A percentile compares a stretch with the other conserved stretches of the same genome.
phyloP scores from a whole-genome alignment of 805 yeast genomes.

The Allodekkera sacchari region DNA sequence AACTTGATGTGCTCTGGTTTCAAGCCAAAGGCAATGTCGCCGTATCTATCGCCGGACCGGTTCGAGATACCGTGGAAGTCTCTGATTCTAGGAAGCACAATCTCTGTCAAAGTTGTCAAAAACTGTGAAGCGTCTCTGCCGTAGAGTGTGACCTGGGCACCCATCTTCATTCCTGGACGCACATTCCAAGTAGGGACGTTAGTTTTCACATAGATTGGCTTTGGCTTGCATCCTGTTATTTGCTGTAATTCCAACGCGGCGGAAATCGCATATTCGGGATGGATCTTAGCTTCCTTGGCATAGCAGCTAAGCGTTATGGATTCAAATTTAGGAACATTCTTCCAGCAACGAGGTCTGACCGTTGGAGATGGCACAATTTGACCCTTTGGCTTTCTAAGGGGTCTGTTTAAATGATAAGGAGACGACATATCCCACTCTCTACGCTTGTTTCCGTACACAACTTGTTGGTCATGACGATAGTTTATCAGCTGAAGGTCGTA shows the following conservation, averaged over 20 bases:
- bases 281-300: conserved; percentile 61
- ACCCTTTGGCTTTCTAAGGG: conserved; percentile 68
- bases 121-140: conserved; percentile 87
- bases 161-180: conserved; percentile 84
- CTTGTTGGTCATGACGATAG: conserved; percentile 57
- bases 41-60: conserved; percentile 74
- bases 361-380: conserved; percentile 67
- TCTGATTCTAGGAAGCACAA: conserved; percentile 89
- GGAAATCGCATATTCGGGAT: conserved; percentile 64
- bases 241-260: conserved; percentile 81
- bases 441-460: conserved; percentile 55
- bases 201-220: conserved; percentile 60
- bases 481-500: conserved; percentile 72
- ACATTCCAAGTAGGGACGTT: conserved; percentile 82
- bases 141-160: conserved; percentile 69
- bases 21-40: conserved; percentile 81
- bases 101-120: conserved; percentile 74
- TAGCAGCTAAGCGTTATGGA: conserved; percentile 70
- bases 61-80: conserved; percentile 74
- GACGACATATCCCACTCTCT: conserved; percentile 83
- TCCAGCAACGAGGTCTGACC: conserved; percentile 54
- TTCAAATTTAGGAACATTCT: conserved; percentile 64
- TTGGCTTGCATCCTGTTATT: conserved; percentile 85
- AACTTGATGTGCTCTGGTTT: conserved; percentile 64
- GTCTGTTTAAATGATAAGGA: conserved; percentile 84